Conservation (phyloP, 495 filamentous ascomycete genomes). For the Bombardia bombarda region DNA sequence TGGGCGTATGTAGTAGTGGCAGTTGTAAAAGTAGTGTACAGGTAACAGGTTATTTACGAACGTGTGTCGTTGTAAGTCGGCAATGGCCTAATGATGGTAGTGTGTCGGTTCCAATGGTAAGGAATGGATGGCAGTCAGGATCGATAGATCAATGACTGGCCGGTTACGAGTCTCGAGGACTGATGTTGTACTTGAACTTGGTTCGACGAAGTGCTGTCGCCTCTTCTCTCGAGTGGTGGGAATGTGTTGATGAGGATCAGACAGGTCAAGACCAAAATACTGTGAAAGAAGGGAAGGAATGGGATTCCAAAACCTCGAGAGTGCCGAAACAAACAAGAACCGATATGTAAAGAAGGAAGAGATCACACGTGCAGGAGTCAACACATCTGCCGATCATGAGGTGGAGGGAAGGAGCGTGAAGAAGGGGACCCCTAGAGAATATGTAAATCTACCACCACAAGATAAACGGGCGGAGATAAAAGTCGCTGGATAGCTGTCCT, state of each 20-base stretch:
- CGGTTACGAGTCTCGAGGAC: conserved; percentile 33
- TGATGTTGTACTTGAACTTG: conserved; percentile 38
- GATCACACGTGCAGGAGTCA: conserved; percentile 38
- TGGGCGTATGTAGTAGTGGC: too few relatives aligned
- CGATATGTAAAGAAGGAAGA: conserved; percentile 42
- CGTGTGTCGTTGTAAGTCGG: conserved; percentile 14
- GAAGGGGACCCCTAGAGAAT: conserved; percentile 41
- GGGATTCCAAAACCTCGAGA: conserved; percentile 34
- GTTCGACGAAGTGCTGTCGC: conserved; percentile 6
- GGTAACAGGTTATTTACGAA: conserved; percentile 14
- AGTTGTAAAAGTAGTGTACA: conserved; percentile 33
- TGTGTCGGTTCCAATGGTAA: conserved; percentile 36
- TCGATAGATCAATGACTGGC: conserved; percentile 27
- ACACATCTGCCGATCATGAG: conserved; percentile 43
- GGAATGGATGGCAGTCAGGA: conserved; percentile 40
- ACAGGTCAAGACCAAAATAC: conserved; percentile 10
- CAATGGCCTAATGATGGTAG: conserved; percentile 45
- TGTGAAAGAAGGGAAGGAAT: conserved; percentile 41
- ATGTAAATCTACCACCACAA: conserved; percentile 36
- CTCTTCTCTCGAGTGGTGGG: conserved; percentile 12
- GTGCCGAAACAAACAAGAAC: conserved; percentile 42
- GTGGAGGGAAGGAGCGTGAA: conserved; percentile 30
- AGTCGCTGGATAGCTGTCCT: conserved; percentile 19
- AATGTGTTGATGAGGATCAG: conserved; percentile 5
- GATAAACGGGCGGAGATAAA: conserved; percentile 34